A percentile compares a stretch with the other conserved stretches of the same genome.
phyloP scores from a whole-genome alignment of 163 green algal species.

The Scenedesmus sp. region DNA sequence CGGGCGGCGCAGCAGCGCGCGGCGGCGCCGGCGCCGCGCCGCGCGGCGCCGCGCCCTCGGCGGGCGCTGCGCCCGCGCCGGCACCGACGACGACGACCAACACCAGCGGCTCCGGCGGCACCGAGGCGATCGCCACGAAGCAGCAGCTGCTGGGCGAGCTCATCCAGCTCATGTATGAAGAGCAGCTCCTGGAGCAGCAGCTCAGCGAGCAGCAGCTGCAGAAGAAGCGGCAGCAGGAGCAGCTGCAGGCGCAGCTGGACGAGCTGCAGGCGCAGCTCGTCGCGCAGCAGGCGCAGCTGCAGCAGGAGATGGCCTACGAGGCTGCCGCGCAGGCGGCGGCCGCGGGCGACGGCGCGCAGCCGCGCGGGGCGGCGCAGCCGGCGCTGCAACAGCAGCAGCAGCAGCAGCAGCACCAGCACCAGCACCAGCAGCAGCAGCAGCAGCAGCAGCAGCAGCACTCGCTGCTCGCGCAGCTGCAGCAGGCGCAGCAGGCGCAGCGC shows the following conservation, averaged over 20 bases:
- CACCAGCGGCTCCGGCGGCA: not conserved
- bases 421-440: too few relatives aligned
- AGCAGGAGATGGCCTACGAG: constrained; percentile 9
- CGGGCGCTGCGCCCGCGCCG: not conserved
- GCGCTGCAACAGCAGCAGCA: too few relatives aligned
- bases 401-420: too few relatives aligned
- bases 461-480: too few relatives aligned
- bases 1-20: not conserved
- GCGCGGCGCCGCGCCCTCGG: not conserved
- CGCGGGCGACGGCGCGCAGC: too few relatives aligned
- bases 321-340: too few relatives aligned
- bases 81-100: not conserved
- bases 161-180: constrained; percentile 24
- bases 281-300: constrained; percentile 4
- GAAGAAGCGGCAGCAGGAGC: not conserved
- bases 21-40: not conserved
- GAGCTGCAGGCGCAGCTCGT: too few relatives aligned
- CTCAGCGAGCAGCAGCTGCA: constrained; percentile 19
- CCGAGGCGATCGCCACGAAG: not conserved
- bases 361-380: too few relatives aligned
- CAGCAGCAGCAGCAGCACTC: too few relatives aligned
- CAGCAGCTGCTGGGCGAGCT: constrained; percentile 10
- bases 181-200: constrained; percentile 26
- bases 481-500: too few relatives aligned
- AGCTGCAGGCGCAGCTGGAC: constrained; percentile 16